Evolutionary conservation across 2,329 filamentous ascomycete species (phyloP), one percentile per base, ranked within the genome.

Genomic region (Fusarium dlaminii): DNA sequence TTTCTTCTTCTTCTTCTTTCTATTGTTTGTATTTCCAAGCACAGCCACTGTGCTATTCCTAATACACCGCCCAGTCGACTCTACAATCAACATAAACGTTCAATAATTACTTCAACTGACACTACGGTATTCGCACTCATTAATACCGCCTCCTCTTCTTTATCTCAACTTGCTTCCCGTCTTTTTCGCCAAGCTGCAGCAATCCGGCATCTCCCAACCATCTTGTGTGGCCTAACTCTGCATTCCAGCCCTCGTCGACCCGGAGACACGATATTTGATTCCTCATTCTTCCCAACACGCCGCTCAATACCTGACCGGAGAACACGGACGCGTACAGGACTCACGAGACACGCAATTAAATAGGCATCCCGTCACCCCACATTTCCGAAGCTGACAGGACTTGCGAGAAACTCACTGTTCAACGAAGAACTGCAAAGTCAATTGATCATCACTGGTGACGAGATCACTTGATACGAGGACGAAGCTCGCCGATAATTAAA

Each of bases 241-340:
- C 76, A 78, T 78, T 78, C 76, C 76, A 66, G 63, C 73, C 32
- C 49, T 63, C 55, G 68, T 74, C 70, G 71, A 76, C 75, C 70
- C 32, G 66, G 73, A 67, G 62, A 77, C 72, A 68, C 66, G 66
- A 64, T 61, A 65, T 56, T 45, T 46, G 51, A 27, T 75, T 65
- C 42, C 63, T 75, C 72, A 67, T 66, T 72, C 49, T 66, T 69
- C 54, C 20, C 49, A 40, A 34, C 66, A 59, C 48, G 34, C 40
- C 40, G 52, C 60, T 63, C 32, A 51, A 58, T 66, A 57, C 42
- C 61, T 51, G 51, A 29, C n/a, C 18, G 37, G 17, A 51, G 42
- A 39, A 43, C 58, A 24, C 58, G 39, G 49, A 54, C 57, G 48
- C 65, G 45, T 73, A 51, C 24, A 59, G 56, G 11, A 43, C 49